A percentile compares a stretch with the other conserved stretches of the same genome.
phyloP scores from a whole-genome alignment of 345 rosid genomes.

The Acer negundo region DNA sequence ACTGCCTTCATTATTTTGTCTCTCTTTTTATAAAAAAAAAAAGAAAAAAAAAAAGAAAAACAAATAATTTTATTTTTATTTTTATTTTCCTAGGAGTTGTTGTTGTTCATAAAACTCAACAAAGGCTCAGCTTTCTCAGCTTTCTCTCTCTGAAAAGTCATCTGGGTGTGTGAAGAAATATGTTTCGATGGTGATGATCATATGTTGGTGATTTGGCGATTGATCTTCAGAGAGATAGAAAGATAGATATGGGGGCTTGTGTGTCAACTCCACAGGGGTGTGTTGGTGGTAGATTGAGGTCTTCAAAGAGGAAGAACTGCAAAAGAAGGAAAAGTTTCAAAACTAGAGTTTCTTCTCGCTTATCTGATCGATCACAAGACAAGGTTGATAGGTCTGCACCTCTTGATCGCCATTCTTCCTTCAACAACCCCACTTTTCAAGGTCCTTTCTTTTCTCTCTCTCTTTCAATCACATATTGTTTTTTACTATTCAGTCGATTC shows the following conservation, averaged over 20 bases:
- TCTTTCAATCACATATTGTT: background rate
- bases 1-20: conserved; percentile 24
- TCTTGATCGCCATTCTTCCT: conserved; percentile 53
- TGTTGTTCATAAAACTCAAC: background rate
- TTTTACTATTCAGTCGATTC: background rate
- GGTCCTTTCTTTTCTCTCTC: conserved; percentile 35
- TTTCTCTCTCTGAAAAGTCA: background rate
- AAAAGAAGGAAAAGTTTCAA: conserved; percentile 46
- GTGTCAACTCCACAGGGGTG: conserved; percentile 75
- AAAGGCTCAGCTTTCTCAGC: background rate
- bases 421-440: conserved; percentile 58
- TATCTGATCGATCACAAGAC: conserved; percentile 59
- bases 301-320: conserved; percentile 51
- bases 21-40: background rate
- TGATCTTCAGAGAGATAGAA: conserved; percentile 11
- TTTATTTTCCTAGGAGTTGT: too few species aligned
- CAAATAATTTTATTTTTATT: too few species aligned
- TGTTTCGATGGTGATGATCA: background rate
- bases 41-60: too few species aligned
- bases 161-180: background rate
- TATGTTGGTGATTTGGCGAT: conserved; percentile 12
- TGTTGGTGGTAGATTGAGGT: conserved; percentile 58
- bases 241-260: conserved; percentile 69
- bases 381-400: conserved; percentile 32
- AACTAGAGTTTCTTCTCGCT: conserved; percentile 48